Evolutionary conservation across 768 basidiomycete species (phyloP).

Genomic region (Kwoniella dejecticola): DNA sequence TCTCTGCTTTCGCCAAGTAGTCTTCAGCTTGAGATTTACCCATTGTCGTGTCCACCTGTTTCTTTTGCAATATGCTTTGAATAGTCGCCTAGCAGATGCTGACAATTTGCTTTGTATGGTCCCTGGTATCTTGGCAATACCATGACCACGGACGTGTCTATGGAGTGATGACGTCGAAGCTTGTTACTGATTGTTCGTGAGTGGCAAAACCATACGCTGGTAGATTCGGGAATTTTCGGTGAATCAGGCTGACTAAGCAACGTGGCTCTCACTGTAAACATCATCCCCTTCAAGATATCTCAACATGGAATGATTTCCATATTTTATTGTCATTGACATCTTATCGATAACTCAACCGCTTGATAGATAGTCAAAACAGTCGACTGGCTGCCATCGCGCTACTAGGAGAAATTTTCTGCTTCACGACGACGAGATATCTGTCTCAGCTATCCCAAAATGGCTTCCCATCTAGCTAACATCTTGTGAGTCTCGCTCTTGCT

Average conservation of each 20-base stretch:
- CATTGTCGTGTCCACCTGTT: too few relatives aligned
- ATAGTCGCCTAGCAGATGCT: not conserved
- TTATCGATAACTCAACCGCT: not conserved
- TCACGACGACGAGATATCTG: too few relatives aligned
- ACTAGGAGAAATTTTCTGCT: too few relatives aligned
- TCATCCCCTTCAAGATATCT: not conserved
- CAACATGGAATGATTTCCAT: not conserved
- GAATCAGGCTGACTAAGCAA: constrained; percentile 21
- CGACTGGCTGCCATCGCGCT: not conserved
- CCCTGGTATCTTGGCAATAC: not conserved
- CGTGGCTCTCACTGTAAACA: constrained; percentile 17
- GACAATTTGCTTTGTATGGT: too few relatives aligned
- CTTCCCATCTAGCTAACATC: constrained; percentile 75
- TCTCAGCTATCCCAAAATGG: too few relatives aligned
- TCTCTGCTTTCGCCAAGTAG: constrained; percentile 84
- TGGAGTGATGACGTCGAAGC: constrained; percentile 18
- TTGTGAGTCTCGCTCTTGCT: constrained; percentile 59
- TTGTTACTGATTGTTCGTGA: not conserved
- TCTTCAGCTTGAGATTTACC: constrained; percentile 72
- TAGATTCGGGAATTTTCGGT: constrained; percentile 30
- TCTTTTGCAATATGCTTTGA: not conserved
- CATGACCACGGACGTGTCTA: not conserved
- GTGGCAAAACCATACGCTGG: constrained; percentile 6
- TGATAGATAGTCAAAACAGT: not conserved
- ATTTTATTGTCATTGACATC: not conserved